A percentile compares a stretch with the other conserved stretches of the same genome.
phyloP scores from a whole-genome alignment of 2,329 filamentous ascomycete genomes.

The Fusarium tjaetaba region DNA sequence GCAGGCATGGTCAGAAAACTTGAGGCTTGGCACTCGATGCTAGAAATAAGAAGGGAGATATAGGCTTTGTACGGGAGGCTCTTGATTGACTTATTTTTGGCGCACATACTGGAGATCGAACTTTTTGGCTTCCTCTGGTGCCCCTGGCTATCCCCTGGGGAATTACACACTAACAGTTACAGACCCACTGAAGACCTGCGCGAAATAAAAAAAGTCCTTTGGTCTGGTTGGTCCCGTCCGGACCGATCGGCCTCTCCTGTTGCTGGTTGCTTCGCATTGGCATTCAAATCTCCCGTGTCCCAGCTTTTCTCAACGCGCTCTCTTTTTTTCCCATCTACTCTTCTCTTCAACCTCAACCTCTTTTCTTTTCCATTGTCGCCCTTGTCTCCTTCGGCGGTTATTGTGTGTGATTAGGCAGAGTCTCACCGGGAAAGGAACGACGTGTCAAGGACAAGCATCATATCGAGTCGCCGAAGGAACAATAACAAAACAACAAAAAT shows the following conservation, averaged over 20 bases:
- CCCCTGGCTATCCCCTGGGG: constrained; percentile 29
- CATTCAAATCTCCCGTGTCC: constrained; percentile 21
- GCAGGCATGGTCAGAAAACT: neutral
- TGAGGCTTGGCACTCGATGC: neutral
- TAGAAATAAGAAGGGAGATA: neutral
- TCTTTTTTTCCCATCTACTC: neutral
- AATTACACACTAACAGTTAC: constrained; percentile 14
- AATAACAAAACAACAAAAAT: constrained; percentile 39
- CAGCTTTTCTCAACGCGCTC: constrained; percentile 5
- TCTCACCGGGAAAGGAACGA: constrained; percentile 5
- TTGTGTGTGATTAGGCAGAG: constrained; percentile 5
- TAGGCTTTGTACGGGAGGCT: accelerated
- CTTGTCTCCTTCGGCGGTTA: constrained; percentile 29
- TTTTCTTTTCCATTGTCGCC: constrained; percentile 7
- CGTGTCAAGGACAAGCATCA: constrained; percentile 1
- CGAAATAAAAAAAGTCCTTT: constrained; percentile 37
- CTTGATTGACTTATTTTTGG: neutral
- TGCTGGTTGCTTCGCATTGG: constrained; percentile 15
- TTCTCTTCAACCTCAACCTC: constrained; percentile 4
- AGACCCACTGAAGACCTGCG: constrained; percentile 19
- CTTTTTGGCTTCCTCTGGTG: neutral
- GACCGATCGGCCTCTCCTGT: constrained; percentile 31
- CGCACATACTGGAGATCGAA: too few relatives aligned
- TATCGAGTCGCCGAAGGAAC: neutral
- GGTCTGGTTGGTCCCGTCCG: constrained; percentile 38